Percentiles rank a stretch among this genome's conserved stretches.
Evolutionary conservation across 371 early-diverging fungal genomes (phyloP).

Genomic region (Lichtheimia ramosa): DNA sequence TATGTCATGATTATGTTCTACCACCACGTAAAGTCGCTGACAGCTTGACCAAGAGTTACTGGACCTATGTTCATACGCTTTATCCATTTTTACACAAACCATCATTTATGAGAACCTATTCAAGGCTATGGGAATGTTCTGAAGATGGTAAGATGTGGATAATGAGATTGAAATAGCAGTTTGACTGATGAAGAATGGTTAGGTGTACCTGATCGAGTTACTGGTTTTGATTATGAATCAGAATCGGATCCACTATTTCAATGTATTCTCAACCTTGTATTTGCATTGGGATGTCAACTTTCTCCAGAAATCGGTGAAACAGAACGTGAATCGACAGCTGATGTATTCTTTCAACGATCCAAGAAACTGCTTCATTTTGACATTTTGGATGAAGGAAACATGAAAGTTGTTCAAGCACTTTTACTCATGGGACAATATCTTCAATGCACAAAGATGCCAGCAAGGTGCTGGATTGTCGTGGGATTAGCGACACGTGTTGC

Average conservation of each 20-base stretch:
- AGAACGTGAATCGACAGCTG: slow-evolving; percentile 21
- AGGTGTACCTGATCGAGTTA: too few relatives aligned
- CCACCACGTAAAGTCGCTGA: slow-evolving; percentile 29
- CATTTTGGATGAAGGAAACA: slow-evolving; percentile 26
- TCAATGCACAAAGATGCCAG: slow-evolving; percentile 27
- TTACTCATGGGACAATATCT: slow-evolving; percentile 31
- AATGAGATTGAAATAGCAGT: too few relatives aligned
- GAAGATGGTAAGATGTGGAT: slow-evolving; percentile 1
- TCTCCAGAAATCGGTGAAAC: slow-evolving; percentile 25
- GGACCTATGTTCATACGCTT: slow-evolving; percentile 25
- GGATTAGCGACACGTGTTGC: slow-evolving; percentile 25
- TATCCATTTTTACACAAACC: slow-evolving; percentile 29
- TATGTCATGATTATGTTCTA: slow-evolving; percentile 19
- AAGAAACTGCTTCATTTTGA: slow-evolving; percentile 26
- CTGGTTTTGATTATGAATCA: slow-evolving; percentile 11
- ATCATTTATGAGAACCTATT: slow-evolving; percentile 23
- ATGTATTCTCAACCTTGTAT: slow-evolving; percentile 27
- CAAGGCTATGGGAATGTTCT: slow-evolving; percentile 17
- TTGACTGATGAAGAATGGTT: too few relatives aligned
- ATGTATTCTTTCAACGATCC: slow-evolving; percentile 29
- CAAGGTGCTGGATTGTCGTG: slow-evolving; percentile 29
- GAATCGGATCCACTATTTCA: slow-evolving; percentile 28
- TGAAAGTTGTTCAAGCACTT: slow-evolving; percentile 27
- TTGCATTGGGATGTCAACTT: slow-evolving; percentile 28
- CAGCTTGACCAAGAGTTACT: slow-evolving; percentile 18